These are phyloP conservation scores for Rhododendron henanense DNA, from an alignment of 148 eudicot species.

Conservation along the genomic window DNA sequence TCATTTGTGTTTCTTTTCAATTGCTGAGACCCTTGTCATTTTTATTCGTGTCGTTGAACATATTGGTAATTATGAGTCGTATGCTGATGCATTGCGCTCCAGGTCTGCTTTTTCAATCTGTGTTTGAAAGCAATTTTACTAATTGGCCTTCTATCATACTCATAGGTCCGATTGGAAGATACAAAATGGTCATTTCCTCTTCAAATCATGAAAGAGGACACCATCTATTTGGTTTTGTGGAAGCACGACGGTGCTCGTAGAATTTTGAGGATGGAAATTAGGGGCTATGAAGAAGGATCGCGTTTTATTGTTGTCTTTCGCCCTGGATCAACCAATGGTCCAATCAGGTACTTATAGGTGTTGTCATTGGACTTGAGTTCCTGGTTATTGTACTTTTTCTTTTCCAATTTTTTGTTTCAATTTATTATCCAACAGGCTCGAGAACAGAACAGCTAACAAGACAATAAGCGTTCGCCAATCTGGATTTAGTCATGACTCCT, in stretches of 20 bases:
- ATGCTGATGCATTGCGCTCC: not conserved
- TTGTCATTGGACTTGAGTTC: not conserved
- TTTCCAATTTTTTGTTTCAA: slow-evolving; percentile 1
- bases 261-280: slow-evolving; percentile 66
- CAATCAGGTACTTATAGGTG: slow-evolving; percentile 61
- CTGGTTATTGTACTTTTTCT: not conserved
- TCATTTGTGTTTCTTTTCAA: not conserved
- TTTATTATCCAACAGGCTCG: slow-evolving; percentile 48
- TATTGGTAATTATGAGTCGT: not conserved
- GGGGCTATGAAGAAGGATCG: slow-evolving; percentile 97
- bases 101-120: not conserved
- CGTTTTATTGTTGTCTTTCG: slow-evolving; percentile 95
- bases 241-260: slow-evolving; percentile 46
- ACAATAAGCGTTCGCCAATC: slow-evolving; percentile 68
- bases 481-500: slow-evolving; percentile 74
- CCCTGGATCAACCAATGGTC: slow-evolving; percentile 66
- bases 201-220: slow-evolving; percentile 82
- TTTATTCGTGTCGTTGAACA: not conserved
- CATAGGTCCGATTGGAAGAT: slow-evolving; percentile 59
- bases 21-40: not conserved
- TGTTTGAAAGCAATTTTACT: slow-evolving; percentile 1
- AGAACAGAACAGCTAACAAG: slow-evolving; percentile 69
- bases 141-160: not conserved
- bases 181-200: slow-evolving; percentile 91
- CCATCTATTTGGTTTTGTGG: slow-evolving; percentile 56